These are phyloP conservation scores for Bruguiera hainesii DNA, from an alignment of 441 rosid genomes.

Conservation along the genomic window DNA sequence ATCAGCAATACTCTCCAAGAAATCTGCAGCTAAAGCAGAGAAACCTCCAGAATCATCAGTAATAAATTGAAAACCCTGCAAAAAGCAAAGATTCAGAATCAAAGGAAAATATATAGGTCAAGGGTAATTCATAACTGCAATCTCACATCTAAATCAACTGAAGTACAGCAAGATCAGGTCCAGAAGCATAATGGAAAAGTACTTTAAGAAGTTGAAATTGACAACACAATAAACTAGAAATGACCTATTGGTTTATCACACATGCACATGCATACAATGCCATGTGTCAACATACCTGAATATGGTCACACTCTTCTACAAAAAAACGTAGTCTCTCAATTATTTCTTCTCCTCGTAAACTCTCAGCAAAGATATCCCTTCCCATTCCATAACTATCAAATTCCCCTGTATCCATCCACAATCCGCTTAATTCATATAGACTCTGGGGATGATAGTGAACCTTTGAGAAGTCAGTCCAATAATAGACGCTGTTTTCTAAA, in stretches of 20 bases:
- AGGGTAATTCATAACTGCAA: not conserved
- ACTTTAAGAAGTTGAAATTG: too few species aligned
- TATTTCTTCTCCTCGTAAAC: slow-evolving; percentile 69
- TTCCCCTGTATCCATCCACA: slow-evolving; percentile 51
- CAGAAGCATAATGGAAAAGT: too few species aligned
- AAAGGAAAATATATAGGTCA: slow-evolving; percentile 1
- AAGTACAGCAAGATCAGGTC: too few species aligned
- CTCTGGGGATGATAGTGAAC: slow-evolving; percentile 85
- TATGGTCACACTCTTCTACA: slow-evolving; percentile 86
- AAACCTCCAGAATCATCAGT: slow-evolving; percentile 91
- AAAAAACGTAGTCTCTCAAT: slow-evolving; percentile 77
- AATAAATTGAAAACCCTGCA: slow-evolving; percentile 83
- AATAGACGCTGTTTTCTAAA: slow-evolving; percentile 63
- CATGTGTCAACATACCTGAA: slow-evolving; percentile 47
- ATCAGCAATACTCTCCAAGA: slow-evolving; percentile 78
- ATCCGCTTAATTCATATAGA: slow-evolving; percentile 64
- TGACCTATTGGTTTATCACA: too few species aligned
- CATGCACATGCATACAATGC: too few species aligned
- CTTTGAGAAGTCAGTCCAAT: slow-evolving; percentile 93
- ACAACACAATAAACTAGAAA: too few species aligned
- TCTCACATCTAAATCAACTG: too few species aligned
- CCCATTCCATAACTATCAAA: slow-evolving; percentile 81
- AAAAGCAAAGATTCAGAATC: slow-evolving; percentile 18
- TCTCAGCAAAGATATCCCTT: slow-evolving; percentile 55
- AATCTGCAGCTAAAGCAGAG: slow-evolving; percentile 70